These are phyloP conservation scores for Pichia nanzhaoensis DNA, from an alignment of 805 yeast genomes.

Conservation along the genomic window DNA sequence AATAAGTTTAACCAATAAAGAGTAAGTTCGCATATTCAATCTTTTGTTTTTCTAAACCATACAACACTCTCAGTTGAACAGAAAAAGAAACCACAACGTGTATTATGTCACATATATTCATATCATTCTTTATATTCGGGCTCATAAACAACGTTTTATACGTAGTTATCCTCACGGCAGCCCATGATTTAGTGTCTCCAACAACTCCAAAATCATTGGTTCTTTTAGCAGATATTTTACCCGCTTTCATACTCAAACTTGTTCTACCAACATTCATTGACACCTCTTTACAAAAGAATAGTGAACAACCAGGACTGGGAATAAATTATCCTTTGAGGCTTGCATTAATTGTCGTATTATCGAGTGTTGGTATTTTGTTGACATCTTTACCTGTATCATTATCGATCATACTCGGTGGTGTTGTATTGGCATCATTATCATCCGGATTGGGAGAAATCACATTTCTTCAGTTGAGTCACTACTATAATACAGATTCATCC, in stretches of 20 bases:
- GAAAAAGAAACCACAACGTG: too few species aligned
- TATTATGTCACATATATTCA: background rate
- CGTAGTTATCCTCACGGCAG: conserved; percentile 88
- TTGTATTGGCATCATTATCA: conserved; percentile 70
- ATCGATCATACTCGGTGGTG: conserved; percentile 50
- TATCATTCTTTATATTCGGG: conserved; percentile 74
- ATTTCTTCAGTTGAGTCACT: conserved; percentile 81
- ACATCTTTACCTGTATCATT: conserved; percentile 43
- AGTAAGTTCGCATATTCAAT: too few species aligned
- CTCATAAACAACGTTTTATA: conserved; percentile 81
- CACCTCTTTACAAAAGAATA: background rate
- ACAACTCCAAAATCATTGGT: conserved; percentile 79
- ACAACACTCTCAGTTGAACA: too few species aligned
- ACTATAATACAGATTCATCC: conserved; percentile 34
- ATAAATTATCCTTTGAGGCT: conserved; percentile 46
- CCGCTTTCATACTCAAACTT: conserved; percentile 67
- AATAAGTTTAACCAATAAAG: too few species aligned
- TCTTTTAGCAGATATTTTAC: conserved; percentile 78
- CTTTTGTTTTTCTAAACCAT: too few species aligned
- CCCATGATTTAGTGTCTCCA: conserved; percentile 84
- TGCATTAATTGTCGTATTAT: conserved; percentile 45
- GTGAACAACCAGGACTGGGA: conserved; percentile 1
- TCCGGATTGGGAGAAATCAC: conserved; percentile 91
- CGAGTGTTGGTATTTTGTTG: conserved; percentile 67
- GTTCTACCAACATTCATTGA: conserved; percentile 70